Evolutionary conservation across 345 rosid species (phyloP), one percentile per base, ranked within the genome.

Genomic region (Eucalyptus lansdowneana): DNA sequence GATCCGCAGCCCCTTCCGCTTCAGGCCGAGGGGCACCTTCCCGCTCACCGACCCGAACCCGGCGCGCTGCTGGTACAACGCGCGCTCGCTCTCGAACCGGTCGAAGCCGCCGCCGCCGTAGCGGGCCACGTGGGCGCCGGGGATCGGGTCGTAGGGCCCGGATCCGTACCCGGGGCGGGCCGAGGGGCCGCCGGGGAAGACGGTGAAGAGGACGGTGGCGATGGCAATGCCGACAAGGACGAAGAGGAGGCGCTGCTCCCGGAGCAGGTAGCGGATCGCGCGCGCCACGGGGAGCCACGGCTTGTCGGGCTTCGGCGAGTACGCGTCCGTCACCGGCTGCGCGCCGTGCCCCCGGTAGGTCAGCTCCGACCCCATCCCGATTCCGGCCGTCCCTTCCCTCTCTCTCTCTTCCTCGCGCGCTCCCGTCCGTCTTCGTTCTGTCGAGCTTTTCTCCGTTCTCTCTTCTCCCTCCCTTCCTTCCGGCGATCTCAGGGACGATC

Each of bases 241-340:
- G 91, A 95, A 97, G 56, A 96, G 80, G 88, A 98, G 97, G n/a
- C 99, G 98, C 93, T 97, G 97, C 93, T 98, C 99, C 3, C 96
- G 94, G 91, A 98, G 96, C 91, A 96, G 56, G 96, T 97, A 97
- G 49, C 95, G 96, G 89, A 97, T 90, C 69, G 96, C 96, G 19
- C 96, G 95, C 24, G 90, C 89, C 87, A 95, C 90, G 60, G 90
- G 90, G 62, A 96, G 92, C 98, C 98, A 96, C 24, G 96, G 97
- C 92, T 96, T 98, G 19, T 85, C 90, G 13, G 95, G 98, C 87
- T 96, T 98, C 14, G 97, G 98, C 6, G 96, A 90, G 91, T 96
- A 96, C 7, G 94, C 62, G 58, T 96, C 96, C 17, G 94, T 85
- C 53, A 88, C 89, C 7, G 91, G 90, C 53, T 93, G 97, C n/a